These are phyloP conservation scores for Heimioporus sp. DNA, from an alignment of 768 basidiomycete species.

Conservation along the genomic window DNA sequence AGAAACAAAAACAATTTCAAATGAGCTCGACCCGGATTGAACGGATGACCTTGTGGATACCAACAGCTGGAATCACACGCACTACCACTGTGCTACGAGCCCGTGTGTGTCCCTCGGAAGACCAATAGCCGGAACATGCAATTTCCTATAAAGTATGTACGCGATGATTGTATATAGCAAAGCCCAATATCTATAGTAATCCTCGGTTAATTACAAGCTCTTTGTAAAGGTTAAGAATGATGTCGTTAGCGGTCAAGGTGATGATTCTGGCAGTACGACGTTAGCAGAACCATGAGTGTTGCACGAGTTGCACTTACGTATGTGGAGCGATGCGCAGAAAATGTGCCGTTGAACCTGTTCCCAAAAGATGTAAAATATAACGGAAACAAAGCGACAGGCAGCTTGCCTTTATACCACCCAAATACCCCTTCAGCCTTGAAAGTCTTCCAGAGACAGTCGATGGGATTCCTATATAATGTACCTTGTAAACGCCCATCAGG, in stretches of 20 bases:
- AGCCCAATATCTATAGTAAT: constrained; percentile 6
- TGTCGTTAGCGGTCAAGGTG: constrained; percentile 85
- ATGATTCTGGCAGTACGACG: constrained; percentile 57
- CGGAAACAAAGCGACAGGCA: background rate
- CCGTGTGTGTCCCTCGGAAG: background rate
- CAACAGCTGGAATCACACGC: constrained; percentile 31
- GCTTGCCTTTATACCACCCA: constrained; percentile 93
- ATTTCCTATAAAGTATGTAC: background rate
- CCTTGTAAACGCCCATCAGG: constrained; percentile 74
- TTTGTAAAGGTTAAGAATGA: constrained; percentile 70
- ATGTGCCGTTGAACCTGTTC: constrained; percentile 85
- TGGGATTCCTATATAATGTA: constrained; percentile 82
- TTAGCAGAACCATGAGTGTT: constrained; percentile 1
- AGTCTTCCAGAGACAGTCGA: constrained; percentile 98
- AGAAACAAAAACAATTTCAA: too few species aligned
- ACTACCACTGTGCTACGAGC: constrained; percentile 33
- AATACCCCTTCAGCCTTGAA: constrained; percentile 82
- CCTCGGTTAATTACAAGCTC: constrained; percentile 23
- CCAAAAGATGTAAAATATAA: background rate
- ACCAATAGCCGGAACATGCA: too few species aligned
- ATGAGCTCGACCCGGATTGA: constrained; percentile 42
- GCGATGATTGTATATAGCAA: background rate
- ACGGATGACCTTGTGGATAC: constrained; percentile 44
- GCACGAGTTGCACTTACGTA: constrained; percentile 54
- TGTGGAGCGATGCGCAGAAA: constrained; percentile 91